phyloP scores from a whole-genome alignment of 1,284 basidiomycete species.

The Heterobasidion parviporum region DNA sequence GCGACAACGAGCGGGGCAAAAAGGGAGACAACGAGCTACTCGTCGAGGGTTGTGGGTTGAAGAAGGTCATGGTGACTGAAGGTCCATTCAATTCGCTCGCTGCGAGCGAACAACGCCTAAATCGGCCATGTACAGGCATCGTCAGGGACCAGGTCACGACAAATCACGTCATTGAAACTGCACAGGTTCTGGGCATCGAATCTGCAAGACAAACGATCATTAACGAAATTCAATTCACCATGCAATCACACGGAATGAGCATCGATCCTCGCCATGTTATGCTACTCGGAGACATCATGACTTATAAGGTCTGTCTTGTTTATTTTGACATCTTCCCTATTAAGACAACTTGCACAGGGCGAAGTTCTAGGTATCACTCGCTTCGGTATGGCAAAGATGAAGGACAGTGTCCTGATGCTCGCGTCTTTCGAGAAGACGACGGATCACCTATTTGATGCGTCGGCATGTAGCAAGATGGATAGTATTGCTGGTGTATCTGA shows the following conservation, averaged over 20 bases:
- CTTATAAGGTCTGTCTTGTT: slow-evolving; percentile 72
- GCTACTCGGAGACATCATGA: slow-evolving; percentile 98
- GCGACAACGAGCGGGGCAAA: slow-evolving; percentile 64
- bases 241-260: slow-evolving; percentile 96
- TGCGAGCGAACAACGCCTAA: not conserved
- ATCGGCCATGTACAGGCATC: slow-evolving; percentile 81
- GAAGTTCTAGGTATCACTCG: slow-evolving; percentile 98
- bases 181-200: slow-evolving; percentile 93
- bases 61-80: slow-evolving; percentile 96
- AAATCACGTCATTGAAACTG: slow-evolving; percentile 97
- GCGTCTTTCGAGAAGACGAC: slow-evolving; percentile 99
- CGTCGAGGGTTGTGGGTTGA: slow-evolving; percentile 94
- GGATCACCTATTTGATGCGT: slow-evolving; percentile 97
- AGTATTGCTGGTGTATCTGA: slow-evolving; percentile 95
- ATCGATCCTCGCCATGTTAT: slow-evolving; percentile 99
- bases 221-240: slow-evolving; percentile 96
- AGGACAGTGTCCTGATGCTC: slow-evolving; percentile 98
- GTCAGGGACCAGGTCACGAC: slow-evolving; percentile 88
- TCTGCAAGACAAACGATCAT: slow-evolving; percentile 93
- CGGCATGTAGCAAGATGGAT: slow-evolving; percentile 93
- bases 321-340: not conserved
- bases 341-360: slow-evolving; percentile 42
- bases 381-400: slow-evolving; percentile 99
- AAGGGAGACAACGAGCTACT: slow-evolving; percentile 83
- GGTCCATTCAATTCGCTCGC: slow-evolving; percentile 37